Conservation (phyloP, 2,329 filamentous ascomycete genomes). For the Cercospora zeae-maydis region DNA sequence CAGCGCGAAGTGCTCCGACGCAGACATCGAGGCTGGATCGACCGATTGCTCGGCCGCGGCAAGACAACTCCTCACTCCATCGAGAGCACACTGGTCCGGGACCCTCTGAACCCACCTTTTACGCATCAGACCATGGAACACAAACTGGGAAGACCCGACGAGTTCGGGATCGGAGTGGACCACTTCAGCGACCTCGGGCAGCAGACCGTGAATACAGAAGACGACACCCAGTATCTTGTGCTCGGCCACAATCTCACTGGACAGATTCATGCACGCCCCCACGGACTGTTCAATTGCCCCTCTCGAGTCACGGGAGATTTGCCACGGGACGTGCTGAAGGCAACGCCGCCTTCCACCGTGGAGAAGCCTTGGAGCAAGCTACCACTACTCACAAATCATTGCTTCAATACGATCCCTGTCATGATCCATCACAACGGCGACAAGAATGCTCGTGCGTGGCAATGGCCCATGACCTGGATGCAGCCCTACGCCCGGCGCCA, state of each 20-base stretch:
- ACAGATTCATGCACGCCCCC: conserved; percentile 14
- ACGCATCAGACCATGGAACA: conserved; percentile 27
- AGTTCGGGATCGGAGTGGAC: conserved; percentile 34
- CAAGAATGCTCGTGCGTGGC: conserved; percentile 17
- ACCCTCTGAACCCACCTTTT: conserved; percentile 23
- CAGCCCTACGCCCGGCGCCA: conserved; percentile 16
- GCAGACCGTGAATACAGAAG: conserved; percentile 26
- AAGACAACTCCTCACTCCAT: conserved; percentile 16
- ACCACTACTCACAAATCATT: conserved; percentile 27
- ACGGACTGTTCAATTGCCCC: conserved; percentile 12
- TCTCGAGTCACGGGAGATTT: conserved; percentile 14
- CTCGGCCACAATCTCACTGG: conserved; percentile 15
- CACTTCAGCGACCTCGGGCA: conserved; percentile 30
- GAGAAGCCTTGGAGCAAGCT: conserved; percentile 20
- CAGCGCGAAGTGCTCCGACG: conserved; percentile 31
- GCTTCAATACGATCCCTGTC: conserved; percentile 27
- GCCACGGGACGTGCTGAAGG: conserved; percentile 21
- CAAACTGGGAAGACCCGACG: conserved; percentile 42
- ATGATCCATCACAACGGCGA: conserved; percentile 33
- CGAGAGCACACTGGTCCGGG: conserved; percentile 22
- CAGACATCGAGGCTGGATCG: conserved; percentile 18
- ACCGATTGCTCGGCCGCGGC: conserved; percentile 12
- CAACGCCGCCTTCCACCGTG: conserved; percentile 15
- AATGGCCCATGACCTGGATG: conserved; percentile 24
- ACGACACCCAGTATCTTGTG: conserved; percentile 16